Evolutionary conservation across 768 basidiomycete genomes (phyloP), one percentile per base, ranked within the genome.

Genomic region (Auricularia heimuer): DNA sequence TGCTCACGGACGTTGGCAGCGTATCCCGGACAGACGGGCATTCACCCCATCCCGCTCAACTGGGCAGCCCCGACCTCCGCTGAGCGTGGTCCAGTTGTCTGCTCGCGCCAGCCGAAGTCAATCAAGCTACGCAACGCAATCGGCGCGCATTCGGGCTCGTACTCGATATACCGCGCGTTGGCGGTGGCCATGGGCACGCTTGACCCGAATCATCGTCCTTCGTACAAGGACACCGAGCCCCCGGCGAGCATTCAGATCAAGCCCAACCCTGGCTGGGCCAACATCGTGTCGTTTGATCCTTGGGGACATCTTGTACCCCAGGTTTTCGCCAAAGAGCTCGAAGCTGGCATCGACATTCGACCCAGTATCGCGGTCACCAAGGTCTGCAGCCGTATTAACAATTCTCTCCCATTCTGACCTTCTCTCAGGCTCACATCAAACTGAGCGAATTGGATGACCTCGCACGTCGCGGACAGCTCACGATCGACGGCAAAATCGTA

Each of bases 311-410:
- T 96, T 62, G 90, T 88, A 0, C 92, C 88, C 3, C 82, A 81
- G 34, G 83, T 88, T 0, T 94, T 87, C 77, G 78, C 78, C 63
- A 76, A 76, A 54, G 84, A 88, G 73, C 77, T 83, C 34, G 84
- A 88, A 45, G 81, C 80, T 51, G 90, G 90, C 0, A 76, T 97
- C 65, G 95, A 98, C 73, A 81, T 94, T 44, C 79, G 94, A 16
- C 96, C 96, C 0, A 94, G 92, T 64, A 98, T 98, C 69, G 90
- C 93, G 1, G 85, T 96, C 62, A 98, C 96, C 10, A 88, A 86
- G 67, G 56, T 34, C 11, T 10, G 29, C 16, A 21, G 29, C 54
- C 18, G 44, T 18, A 45, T 18, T 6, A 2, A 1, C 10, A 37
- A 51, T 63, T 39, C 63, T 7, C 14, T 60, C 54, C 24, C 21